Percentiles rank a stretch among this genome's conserved stretches.
phyloP scores from a whole-genome alignment of 1,284 basidiomycete genomes.

The Trichosporon coremiiforme region DNA sequence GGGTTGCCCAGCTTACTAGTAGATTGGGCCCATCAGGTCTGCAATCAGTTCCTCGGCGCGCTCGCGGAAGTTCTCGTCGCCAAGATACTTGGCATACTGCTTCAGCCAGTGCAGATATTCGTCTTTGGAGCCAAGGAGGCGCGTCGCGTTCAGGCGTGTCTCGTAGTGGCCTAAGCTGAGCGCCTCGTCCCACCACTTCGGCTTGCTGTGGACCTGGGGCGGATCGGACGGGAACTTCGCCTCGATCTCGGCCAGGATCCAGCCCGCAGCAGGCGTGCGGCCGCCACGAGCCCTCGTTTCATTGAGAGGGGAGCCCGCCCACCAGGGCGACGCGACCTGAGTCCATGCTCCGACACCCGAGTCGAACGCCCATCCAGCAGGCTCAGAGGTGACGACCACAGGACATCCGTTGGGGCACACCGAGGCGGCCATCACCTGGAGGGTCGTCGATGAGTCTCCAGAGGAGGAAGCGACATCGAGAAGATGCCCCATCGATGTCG shows the following conservation, averaged over 20 bases:
- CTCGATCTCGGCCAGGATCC: slow-evolving; percentile 41
- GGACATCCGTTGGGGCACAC: slow-evolving; percentile 77
- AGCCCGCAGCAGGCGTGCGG: slow-evolving; percentile 14
- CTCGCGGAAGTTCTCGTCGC: slow-evolving; percentile 77
- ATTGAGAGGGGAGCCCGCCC: slow-evolving; percentile 56
- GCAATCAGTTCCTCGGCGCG: slow-evolving; percentile 85
- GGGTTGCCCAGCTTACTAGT: slow-evolving; percentile 63
- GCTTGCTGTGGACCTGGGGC: slow-evolving; percentile 54
- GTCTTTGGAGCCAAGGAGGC: slow-evolving; percentile 69
- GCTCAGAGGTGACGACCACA: slow-evolving; percentile 72
- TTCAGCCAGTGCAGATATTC: slow-evolving; percentile 78
- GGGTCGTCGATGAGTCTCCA: slow-evolving; percentile 45
- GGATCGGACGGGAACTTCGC: background rate
- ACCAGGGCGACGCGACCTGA: slow-evolving; percentile 75
- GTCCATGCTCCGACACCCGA: slow-evolving; percentile 66
- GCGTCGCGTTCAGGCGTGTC: slow-evolving; percentile 71
- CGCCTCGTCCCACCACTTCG: slow-evolving; percentile 75
- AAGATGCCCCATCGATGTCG: slow-evolving; percentile 66
- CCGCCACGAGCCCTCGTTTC: slow-evolving; percentile 24
- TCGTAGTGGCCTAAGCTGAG: slow-evolving; percentile 82
- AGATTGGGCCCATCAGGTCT: slow-evolving; percentile 83
- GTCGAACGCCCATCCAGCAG: slow-evolving; percentile 76
- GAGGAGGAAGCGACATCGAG: slow-evolving; percentile 55
- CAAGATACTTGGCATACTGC: slow-evolving; percentile 76
- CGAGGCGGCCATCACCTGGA: slow-evolving; percentile 59